Base-by-base conservation (phyloP, 225 moss, liverwort and hornwort species). In the Pleurozium schreberi region DNA sequence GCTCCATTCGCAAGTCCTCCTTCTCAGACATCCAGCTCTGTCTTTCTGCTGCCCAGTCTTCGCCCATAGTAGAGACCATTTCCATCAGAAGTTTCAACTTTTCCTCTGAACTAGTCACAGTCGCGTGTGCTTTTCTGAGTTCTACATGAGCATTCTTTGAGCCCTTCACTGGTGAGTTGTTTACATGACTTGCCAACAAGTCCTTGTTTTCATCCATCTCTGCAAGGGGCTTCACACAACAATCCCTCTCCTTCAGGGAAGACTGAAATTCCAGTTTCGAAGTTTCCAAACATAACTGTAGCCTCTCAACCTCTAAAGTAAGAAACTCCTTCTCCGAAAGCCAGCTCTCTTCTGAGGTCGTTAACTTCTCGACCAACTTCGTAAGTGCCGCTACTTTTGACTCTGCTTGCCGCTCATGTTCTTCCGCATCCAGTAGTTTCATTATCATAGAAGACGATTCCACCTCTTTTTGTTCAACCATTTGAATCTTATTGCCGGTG, bases 31-130 rank as follows among this genome's bases (percentile, higher is more conserved):
- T 91, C 88, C 88, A 89, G 71, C 73, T 90, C 67, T 90, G 88
- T 74, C 92, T 91, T 89, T 94, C 94, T 68, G 85, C 63, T 75
- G 89, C 88, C 94, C 94, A 94, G 70, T 92, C 90, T 86, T 94
- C 90, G 69, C 92, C 89, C 94, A 92, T 94, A 49, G 75, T 94
- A 61, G 85, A 88, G 78, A 92, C 86, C 92, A 91, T 92, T 85
- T 92, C 94, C 80, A 89, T 90, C 75, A 94, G 76, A 57, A 94
- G 81, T 85, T 92, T 94, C 85, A 92, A 85, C 70, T 89, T 89
- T 61, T 92, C 92, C 89, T 94, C 92, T 86, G 90, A 86, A 70
- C 87, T 87, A 83, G 86, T 68, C 34, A 92, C 55, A 49, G 82
- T 85, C 22, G 87, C 69, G 28, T 85, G 83, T 57, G 89, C 68